phyloP scores from a whole-genome alignment of 192 early-diverging fungal genomes.

The Coemansia sp. region DNA sequence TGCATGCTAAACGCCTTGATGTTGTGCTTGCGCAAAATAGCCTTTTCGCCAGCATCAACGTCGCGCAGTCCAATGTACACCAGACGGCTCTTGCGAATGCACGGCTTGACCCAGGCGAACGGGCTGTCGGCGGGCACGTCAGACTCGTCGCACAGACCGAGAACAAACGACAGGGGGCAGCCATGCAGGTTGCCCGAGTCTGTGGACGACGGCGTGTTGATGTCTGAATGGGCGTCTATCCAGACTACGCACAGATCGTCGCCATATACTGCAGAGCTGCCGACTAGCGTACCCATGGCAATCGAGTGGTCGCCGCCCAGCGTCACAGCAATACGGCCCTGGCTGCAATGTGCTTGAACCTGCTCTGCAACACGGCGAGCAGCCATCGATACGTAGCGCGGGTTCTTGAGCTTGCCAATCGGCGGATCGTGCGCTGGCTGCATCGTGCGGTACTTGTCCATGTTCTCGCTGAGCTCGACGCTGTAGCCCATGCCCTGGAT shows the following conservation, averaged over 20 bases:
- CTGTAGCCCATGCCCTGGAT: constrained; percentile 76
- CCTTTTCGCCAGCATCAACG: constrained; percentile 86
- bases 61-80: constrained; percentile 97
- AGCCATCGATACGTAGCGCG: constrained; percentile 77
- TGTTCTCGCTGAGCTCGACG: constrained; percentile 69
- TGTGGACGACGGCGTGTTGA: constrained; percentile 89
- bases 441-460: constrained; percentile 69
- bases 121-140: constrained; percentile 39
- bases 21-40: constrained; percentile 72
- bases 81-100: constrained; percentile 70
- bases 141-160: constrained; percentile 67
- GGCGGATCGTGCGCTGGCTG: constrained; percentile 70
- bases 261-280: constrained; percentile 70
- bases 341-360: constrained; percentile 62
- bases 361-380: constrained; percentile 64
- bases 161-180: constrained; percentile 88
- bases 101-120: constrained; percentile 80
- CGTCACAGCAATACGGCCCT: constrained; percentile 82
- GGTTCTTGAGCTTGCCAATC: constrained; percentile 80
- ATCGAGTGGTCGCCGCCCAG: constrained; percentile 96
- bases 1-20: constrained; percentile 97
- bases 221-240: constrained; percentile 94
- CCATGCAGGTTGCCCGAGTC: constrained; percentile 93
- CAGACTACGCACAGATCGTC: constrained; percentile 85
- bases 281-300: constrained; percentile 86